Evolutionary conservation across 2,329 filamentous ascomycete genomes (phyloP).

Genomic region (Neonectria punicea): DNA sequence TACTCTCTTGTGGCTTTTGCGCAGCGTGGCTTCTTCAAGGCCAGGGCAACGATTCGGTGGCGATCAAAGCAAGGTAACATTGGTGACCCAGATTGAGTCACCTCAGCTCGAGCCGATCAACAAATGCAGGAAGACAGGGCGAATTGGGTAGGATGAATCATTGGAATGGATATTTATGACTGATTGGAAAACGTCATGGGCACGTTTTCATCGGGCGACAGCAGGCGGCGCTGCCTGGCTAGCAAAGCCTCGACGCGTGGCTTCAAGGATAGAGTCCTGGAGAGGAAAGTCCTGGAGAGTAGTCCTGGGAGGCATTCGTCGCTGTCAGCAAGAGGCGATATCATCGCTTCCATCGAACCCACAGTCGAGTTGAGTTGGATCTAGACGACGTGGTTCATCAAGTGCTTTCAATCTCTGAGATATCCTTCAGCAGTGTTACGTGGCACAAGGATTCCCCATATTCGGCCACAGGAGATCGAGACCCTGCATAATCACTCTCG

Average conservation of each 20-base stretch:
- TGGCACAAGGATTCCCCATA: conserved; percentile 29
- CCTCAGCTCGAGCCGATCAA: conserved; percentile 3
- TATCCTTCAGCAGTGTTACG: not conserved
- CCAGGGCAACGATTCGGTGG: conserved; percentile 5
- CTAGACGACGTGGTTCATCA: not conserved
- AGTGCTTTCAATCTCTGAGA: not conserved
- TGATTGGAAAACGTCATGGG: conserved; percentile 3
- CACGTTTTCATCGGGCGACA: not conserved
- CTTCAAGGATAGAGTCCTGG: conserved; percentile 15
- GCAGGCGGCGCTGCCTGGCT: conserved; percentile 14
- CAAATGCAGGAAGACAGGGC: conserved; percentile 1
- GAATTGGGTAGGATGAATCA: not conserved
- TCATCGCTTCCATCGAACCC: not conserved
- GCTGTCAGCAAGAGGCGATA: not conserved
- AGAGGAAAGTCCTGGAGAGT: not conserved
- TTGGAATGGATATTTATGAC: not conserved
- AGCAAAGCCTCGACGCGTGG: conserved; percentile 19
- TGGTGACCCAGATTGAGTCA: conserved; percentile 23
- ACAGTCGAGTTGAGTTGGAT: not conserved
- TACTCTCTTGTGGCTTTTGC: not conserved
- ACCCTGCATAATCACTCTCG: conserved; percentile 23
- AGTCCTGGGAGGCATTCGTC: not conserved
- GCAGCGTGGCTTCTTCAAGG: not conserved
- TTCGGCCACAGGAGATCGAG: conserved; percentile 14
- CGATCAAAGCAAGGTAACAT: conserved; percentile 1